Base-by-base conservation (phyloP, 768 basidiomycete genomes). In the Royoungia palumana region DNA sequence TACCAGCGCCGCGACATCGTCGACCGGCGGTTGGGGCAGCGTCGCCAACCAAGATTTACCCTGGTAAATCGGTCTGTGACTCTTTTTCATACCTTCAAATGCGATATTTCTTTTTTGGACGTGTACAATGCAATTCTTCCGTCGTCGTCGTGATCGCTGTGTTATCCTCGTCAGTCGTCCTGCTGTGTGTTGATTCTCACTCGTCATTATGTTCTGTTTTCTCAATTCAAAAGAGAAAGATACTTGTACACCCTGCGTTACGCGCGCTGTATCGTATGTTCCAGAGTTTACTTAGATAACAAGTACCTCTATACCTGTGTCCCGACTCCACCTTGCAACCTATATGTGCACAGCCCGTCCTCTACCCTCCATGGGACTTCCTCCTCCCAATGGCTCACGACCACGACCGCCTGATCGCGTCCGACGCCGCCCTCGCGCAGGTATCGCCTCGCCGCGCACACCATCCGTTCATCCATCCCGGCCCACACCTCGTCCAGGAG, bases 401-500 rank as follows among this genome's bases (percentile, higher is more conserved):
- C 85, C 1, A 97, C 76, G 20, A 92, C 85, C 2, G 85, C 86
- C 70, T 96, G 92, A 36, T 77, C 70, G 11, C 66, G 56, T 19
- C 70, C 70, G 20, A 85, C 61, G 0, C 78, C 81, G 1, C 69
- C 72, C 17, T 68, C 61, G 11, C 84, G 72, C 37, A 99, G 62
- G 60, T 90, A 89, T 35, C 55, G 57, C 54, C 79, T 72, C 35
- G 83, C 88, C 32, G 78, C 78, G 16, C 66, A 66, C 25, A 94
- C 81, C 82, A 91, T 89, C 6, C 65, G 69, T 37, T 81, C 83
- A 54, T 89, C 89, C 90, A 98, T 94, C 21, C 94, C 94, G 20
- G 88, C 84, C 81, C 90, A 94, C 9, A 85, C 89, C 64, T 99
- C 95, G 60, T 99, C 95, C 35, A 98, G 70, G 10, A 97, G 72